Evolutionary conservation across 2,329 filamentous ascomycete species (phyloP), one percentile per base, ranked within the genome.

Genomic region (Elsinoe necatrix): DNA sequence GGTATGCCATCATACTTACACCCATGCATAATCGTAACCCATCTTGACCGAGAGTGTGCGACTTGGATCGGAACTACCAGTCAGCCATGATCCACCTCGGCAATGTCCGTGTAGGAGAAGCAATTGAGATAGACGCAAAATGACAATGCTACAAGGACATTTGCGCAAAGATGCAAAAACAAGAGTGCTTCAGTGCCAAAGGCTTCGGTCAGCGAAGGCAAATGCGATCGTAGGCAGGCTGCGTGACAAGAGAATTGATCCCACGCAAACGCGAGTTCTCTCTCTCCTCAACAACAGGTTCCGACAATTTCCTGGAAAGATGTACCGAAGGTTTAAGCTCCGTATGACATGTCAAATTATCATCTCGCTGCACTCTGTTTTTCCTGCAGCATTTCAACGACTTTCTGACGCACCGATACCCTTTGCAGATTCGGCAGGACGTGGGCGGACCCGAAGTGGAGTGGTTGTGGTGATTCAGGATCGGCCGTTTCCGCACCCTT

Each of bases 21-120:
- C 80, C 60, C 81, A 71, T 52, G 80, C 80, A 75, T 84, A 84
- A 61, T 83, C 80, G 70, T 74, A 77, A 37, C 79, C 79, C 80
- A 82, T 82, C 59, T 62, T 68, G n/a, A 39, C 37, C 18, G 27
- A 23, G 54, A 39, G 16, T 29, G 27, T 34, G 48, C 48, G 48
- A 52, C 18, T 37, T 18, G n/a, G 31, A 37, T 52, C 48, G 31
- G 48, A 39, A 52, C 48, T 52, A 52, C 29, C 34, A 39, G 25
- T 6, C 34, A 34, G 48, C 48, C 48, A 52, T 52, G 48, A 18
- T 52, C 48, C 48, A 52, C 48, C 20, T 52, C 48, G 48, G 48
- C 7, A 37, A 39, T 52, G 48, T 52, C 48, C 48, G 48, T 31
- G 20, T n/a, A 52, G 31, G 16, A 50, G 34, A 50, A 34, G 45